Base-by-base conservation (phyloP, 768 basidiomycete species). In the Phanerochaete carnosa region DNA sequence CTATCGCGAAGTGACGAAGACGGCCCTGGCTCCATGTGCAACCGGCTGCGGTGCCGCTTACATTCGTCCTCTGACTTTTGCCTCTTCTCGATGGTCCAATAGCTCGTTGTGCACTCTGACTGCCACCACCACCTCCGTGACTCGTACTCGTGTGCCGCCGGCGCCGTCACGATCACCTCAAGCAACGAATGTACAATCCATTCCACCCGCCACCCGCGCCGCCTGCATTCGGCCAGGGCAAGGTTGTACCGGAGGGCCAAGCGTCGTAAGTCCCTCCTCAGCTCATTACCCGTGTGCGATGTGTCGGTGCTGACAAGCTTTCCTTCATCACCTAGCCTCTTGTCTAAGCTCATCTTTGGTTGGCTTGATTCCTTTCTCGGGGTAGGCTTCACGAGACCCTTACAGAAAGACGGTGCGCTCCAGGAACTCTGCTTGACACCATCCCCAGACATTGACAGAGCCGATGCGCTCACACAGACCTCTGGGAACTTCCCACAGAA, bases 311-410 rank as follows among this genome's bases (percentile, higher is more conserved):
- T 50, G 3, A 50, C 49, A 29, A 30, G 28, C 5, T n/a, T 13
- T 15, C 13, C 22, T 23, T 16, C 51, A 19, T n/a, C n/a, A 16
- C 30, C 51, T 32, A 32, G 50, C 4, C 29, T 52, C 4, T 33
- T 7, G 29, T 52, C 51, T 3, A 52, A 74, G 33, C 68, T 85
- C 1, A 62, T 81, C 32, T 80, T 83, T 32, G 72, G 77, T n/a
- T 86, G 85, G 85, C 66, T 87, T 8, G 73, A 72, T 28, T 76
- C 84, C 1, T 79, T 88, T 61, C 74, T 87, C 4, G 72, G 74
- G 30, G 84, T 86, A 15, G 85, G 85, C 1, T 87, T 80, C 65
- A 80, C 83, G 12, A 74, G 85, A 53, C 85, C 85, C 0, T 64
- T 86, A 11, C 74, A 83, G 71, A 77, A 79, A 66, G 84, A 86